A percentile compares a stretch with the other conserved stretches of the same genome.
These are phyloP conservation scores for Talaromyces marneffei DNA, from an alignment of 2,329 filamentous ascomycete species.

Conservation along the genomic window DNA sequence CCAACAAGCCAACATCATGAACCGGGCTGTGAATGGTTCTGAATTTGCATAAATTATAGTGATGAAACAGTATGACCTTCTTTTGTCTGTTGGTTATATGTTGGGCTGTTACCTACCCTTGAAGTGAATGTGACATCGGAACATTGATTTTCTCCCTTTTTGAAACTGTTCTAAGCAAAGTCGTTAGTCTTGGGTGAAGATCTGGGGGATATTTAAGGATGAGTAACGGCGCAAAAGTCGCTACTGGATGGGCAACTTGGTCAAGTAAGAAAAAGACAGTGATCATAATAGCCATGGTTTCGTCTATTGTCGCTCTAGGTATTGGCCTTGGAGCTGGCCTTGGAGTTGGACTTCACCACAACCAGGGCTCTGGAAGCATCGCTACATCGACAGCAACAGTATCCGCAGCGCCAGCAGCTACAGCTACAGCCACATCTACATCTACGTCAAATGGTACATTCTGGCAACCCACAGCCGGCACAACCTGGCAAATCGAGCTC, in stretches of 20 bases:
- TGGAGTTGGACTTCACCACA: not conserved
- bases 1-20: not conserved
- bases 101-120: not conserved
- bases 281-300: not conserved
- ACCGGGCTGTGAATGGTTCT: not conserved
- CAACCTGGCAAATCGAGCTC: conserved; percentile 60
- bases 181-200: not conserved
- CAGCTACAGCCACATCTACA: not conserved
- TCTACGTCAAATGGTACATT: conserved; percentile 11
- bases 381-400: not conserved
- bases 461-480: conserved; percentile 51
- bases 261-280: not conserved
- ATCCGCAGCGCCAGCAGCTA: not conserved
- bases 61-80: not conserved
- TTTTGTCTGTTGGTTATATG: not conserved
- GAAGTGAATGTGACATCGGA: not conserved
- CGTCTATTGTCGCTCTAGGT: not conserved
- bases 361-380: not conserved
- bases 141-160: not conserved
- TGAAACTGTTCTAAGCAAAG: not conserved
- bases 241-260: not conserved
- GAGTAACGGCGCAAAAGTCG: not conserved
- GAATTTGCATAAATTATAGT: not conserved
- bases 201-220: not conserved
- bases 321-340: not conserved